Percentiles rank a stretch among this genome's conserved stretches.
Conservation (phyloP, 305 asterid species). For the Solanum hybrid region DNA sequence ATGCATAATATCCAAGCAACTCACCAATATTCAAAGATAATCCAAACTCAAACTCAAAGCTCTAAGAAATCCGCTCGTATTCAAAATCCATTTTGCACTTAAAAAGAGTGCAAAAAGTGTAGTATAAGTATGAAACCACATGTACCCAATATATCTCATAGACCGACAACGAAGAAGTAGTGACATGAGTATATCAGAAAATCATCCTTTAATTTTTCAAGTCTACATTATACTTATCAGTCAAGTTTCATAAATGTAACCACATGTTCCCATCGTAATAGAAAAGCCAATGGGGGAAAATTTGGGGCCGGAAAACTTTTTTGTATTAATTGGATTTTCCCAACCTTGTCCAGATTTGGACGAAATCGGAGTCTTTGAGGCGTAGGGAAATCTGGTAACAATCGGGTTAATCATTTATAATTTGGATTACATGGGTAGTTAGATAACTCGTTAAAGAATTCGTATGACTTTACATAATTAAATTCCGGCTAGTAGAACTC, state of each 20-base stretch:
- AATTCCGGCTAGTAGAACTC: background rate
- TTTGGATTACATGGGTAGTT: background rate
- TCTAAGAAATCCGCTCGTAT: background rate
- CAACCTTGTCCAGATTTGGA: background rate
- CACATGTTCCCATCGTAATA: background rate
- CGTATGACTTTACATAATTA: background rate
- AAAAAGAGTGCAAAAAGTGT: background rate
- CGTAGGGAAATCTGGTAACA: background rate
- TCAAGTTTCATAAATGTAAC: too few relatives aligned
- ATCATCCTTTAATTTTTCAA: too few relatives aligned
- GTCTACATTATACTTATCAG: background rate
- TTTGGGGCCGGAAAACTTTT: background rate
- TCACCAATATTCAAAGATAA: background rate
- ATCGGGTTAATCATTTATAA: background rate
- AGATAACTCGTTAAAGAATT: background rate
- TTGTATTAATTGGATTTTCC: background rate
- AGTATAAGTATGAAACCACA: background rate
- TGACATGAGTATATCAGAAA: background rate
- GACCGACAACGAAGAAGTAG: background rate
- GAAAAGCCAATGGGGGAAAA: background rate
- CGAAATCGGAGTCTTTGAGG: background rate
- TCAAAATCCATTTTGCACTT: background rate
- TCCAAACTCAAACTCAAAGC: background rate
- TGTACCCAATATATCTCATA: background rate
- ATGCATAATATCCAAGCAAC: background rate